These are phyloP conservation scores for Plasmodium gallinaceum DNA, from an alignment of 169 alveolate genomes.

Conservation along the genomic window DNA sequence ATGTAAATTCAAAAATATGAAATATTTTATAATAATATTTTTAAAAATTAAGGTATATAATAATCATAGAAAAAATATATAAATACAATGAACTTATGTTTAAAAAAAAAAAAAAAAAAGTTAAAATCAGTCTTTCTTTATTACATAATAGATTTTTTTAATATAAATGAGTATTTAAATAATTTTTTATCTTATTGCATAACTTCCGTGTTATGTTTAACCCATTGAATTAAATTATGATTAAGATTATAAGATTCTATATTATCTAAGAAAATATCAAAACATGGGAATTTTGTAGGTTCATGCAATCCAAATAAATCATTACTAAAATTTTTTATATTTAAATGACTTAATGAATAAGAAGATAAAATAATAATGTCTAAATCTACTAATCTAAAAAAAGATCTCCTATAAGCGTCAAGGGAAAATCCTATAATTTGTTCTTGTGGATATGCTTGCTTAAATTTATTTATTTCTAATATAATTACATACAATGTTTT, in stretches of 20 bases:
- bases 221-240: constrained; percentile 72
- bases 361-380: constrained; percentile 62
- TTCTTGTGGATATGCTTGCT: constrained; percentile 75
- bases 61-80: neutral
- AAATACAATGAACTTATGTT: too few relatives aligned
- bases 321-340: constrained; percentile 72
- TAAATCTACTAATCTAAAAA: constrained; percentile 50
- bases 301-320: constrained; percentile 67
- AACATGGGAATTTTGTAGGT: constrained; percentile 67
- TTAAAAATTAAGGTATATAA: neutral
- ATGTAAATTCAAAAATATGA: too few relatives aligned
- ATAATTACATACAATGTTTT: constrained; percentile 63
- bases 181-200: constrained; percentile 24
- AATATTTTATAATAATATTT: too few relatives aligned
- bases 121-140: too few relatives aligned
- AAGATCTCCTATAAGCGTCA: constrained; percentile 72
- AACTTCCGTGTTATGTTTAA: constrained; percentile 67
- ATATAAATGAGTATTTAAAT: neutral
- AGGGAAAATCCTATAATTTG: constrained; percentile 65
- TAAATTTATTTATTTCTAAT: constrained; percentile 67
- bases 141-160: too few relatives aligned
- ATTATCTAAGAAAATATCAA: constrained; percentile 63
- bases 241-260: constrained; percentile 52
- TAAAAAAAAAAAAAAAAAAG: too few relatives aligned
- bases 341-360: constrained; percentile 64